phyloP scores from a whole-genome alignment of 2,329 filamentous ascomycete species.

The Fusarium chlamydosporum region DNA sequence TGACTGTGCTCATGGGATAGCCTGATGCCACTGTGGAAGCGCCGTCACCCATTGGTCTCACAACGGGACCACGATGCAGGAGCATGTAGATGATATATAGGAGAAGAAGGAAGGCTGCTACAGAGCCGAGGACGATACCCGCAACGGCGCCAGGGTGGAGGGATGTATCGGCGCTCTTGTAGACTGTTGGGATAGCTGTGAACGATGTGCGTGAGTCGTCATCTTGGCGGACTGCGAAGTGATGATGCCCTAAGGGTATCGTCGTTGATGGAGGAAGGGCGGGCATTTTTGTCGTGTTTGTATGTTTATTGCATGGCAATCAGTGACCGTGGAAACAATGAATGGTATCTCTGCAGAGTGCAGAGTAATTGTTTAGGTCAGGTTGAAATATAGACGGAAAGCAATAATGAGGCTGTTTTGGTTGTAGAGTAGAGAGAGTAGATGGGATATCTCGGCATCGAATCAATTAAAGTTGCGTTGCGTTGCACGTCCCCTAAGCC shows the following conservation, averaged over 20 bases:
- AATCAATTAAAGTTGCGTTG: constrained; percentile 24
- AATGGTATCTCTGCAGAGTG: neutral
- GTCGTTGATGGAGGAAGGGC: constrained; percentile 35
- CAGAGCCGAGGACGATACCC: constrained; percentile 62
- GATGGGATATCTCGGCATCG: constrained; percentile 8
- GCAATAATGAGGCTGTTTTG: constrained; percentile 16
- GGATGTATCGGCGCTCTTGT: constrained; percentile 56
- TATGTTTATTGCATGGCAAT: constrained; percentile 18
- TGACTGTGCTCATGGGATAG: constrained; percentile 43
- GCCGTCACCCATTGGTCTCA: constrained; percentile 44
- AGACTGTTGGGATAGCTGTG: constrained; percentile 55
- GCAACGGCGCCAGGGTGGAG: constrained; percentile 61
- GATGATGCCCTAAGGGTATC: constrained; percentile 28
- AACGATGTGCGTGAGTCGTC: constrained; percentile 43
- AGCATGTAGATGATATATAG: constrained; percentile 66
- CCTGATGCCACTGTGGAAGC: constrained; percentile 32
- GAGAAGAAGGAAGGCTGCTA: constrained; percentile 66
- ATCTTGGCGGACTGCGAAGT: constrained; percentile 44
- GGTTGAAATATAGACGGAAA: neutral
- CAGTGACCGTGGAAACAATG: neutral
- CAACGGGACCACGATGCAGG: constrained; percentile 60
- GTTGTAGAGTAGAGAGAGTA: constrained; percentile 16
- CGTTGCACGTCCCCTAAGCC: constrained; percentile 27
- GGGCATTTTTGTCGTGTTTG: constrained; percentile 29
- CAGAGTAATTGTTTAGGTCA: neutral